Base-by-base conservation (phyloP, 805 yeast species). In the Candida peoriensis region DNA sequence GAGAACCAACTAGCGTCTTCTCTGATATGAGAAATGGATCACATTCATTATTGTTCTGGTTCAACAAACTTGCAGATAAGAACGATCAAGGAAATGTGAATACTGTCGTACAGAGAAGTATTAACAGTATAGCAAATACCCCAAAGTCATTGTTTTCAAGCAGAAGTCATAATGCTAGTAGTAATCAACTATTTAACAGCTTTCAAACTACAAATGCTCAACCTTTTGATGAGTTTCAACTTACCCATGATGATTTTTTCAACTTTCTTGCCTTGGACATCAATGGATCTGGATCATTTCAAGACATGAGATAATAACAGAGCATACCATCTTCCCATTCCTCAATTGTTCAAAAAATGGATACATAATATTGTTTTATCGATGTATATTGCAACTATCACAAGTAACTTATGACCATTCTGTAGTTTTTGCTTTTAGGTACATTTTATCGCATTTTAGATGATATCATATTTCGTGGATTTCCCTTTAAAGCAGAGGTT, bases 1-100 rank as follows among this genome's bases (percentile, higher is more conserved):
- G 48, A 34, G 63, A 58, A 30, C 64, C 64, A 4, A 57, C 60
- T 10, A 54, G 53, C 33, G 67, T 65, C 12, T 57, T 64, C 26
- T 48, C 61, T 2, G 62, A 57, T 37, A 55, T 57, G 55, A 46
- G 58, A 25, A 47, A 56, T 20, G 57, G 56, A 16, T 54, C 60
- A 12, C 58, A 56, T 38, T 48, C 55, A 4, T 34, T 57, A 16
- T 39, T 58, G n/a, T 48, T 47, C 33, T 52, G 56, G 53, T 46
- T 56, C 37, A 50, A 50, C 27, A 48, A 53, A 33, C 35, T 46
- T 15, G 46, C 54, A 2, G 43, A 42, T 3, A 45, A 47, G 23
- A 38, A 23, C 6, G 13, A 15, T 6, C 25, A 13, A 23, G 15
- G 15, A n/a, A 15, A 23, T 12, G 12, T 23, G n/a, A n/a, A n/a